These are phyloP conservation scores for Piedraia hortae DNA, from an alignment of 2,329 filamentous ascomycete species.

Conservation along the genomic window DNA sequence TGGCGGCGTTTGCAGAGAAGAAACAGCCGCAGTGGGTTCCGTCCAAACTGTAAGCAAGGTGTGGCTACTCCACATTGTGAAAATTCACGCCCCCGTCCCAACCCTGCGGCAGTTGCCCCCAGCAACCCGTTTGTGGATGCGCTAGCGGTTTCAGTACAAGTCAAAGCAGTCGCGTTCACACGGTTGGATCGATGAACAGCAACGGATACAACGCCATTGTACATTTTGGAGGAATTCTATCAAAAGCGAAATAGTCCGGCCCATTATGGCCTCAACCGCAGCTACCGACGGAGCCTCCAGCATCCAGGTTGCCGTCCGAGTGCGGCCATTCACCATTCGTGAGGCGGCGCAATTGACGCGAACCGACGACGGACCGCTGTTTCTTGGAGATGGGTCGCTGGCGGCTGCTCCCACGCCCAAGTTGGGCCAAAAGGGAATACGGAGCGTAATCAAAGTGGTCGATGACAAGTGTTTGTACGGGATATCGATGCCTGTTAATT, in stretches of 20 bases:
- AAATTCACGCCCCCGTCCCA: too few species aligned
- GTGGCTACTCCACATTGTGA: too few species aligned
- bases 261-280: conserved; percentile 1
- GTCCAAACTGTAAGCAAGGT: conserved; percentile 7
- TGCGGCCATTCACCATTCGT: conserved; percentile 48
- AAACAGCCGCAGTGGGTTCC: conserved; percentile 38
- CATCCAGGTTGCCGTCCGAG: conserved; percentile 28
- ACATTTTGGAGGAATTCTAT: too few species aligned
- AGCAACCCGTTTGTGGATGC: background rate
- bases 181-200: background rate
- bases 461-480: conserved; percentile 85
- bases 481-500: background rate
- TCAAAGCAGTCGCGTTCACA: too few species aligned
- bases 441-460: conserved; percentile 82
- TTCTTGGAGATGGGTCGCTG: conserved; percentile 87
- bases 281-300: conserved; percentile 18
- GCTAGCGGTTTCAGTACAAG: too few species aligned
- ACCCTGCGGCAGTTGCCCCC: too few species aligned
- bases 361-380: conserved; percentile 62
- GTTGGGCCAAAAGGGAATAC: conserved; percentile 58
- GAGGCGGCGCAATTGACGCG: conserved; percentile 75
- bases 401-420: conserved; percentile 69
- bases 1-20: conserved; percentile 52
- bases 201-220: background rate
- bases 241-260: conserved; percentile 1